Evolutionary conservation across 2,329 filamentous ascomycete genomes (phyloP).

Genomic region (Hypoxylon sp.): DNA sequence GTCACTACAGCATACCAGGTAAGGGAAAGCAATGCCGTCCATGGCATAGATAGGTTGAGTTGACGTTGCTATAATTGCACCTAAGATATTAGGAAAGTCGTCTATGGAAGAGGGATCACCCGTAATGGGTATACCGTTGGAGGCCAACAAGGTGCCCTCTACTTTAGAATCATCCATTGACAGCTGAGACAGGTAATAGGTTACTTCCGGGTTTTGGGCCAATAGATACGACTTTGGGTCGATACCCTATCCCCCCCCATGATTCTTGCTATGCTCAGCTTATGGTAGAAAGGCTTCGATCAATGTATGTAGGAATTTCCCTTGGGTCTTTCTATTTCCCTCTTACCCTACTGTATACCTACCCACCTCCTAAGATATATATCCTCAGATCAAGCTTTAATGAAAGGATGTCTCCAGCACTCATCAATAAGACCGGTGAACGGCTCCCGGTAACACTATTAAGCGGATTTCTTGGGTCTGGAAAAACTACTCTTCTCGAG

Average conservation of each 20-base stretch:
- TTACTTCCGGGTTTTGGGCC: neutral
- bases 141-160: slow-evolving; percentile 31
- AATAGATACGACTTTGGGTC: slow-evolving; percentile 2
- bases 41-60: neutral
- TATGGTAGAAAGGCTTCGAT: slow-evolving; percentile 1
- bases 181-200: neutral
- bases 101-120: neutral
- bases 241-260: slow-evolving; percentile 2
- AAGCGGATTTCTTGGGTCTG: slow-evolving; percentile 75
- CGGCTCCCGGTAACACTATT: slow-evolving; percentile 72
- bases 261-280: neutral
- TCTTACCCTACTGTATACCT: slow-evolving; percentile 45
- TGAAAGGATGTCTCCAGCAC: slow-evolving; percentile 33
- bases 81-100: neutral
- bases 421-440: slow-evolving; percentile 14
- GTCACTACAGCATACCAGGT: neutral
- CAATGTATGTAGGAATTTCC: slow-evolving; percentile 25
- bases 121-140: neutral
- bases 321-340: neutral
- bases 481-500: slow-evolving; percentile 79
- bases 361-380: slow-evolving; percentile 3
- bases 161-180: slow-evolving; percentile 3
- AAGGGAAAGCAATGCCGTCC: neutral
- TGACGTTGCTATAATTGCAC: neutral
- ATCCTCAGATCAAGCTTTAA: slow-evolving; percentile 68